These are phyloP conservation scores for Nitzschia sp. DNA, from an alignment of 108 stramenopile genomes.

Conservation along the genomic window DNA sequence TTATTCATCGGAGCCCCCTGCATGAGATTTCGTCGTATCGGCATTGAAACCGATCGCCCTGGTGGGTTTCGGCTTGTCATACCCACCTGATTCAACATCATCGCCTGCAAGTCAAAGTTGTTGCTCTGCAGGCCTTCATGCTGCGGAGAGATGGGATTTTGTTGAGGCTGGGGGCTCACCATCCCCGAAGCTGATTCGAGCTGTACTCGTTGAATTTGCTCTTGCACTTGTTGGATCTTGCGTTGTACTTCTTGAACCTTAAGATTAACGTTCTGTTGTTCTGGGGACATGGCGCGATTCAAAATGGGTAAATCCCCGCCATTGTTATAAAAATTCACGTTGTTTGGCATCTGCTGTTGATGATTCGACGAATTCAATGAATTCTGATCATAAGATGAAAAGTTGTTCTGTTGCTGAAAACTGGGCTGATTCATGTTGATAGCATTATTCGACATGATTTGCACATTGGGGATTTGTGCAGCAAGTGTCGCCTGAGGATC, in stretches of 20 bases:
- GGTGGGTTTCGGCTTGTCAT: slow-evolving; percentile 10
- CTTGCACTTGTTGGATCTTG: slow-evolving; percentile 23
- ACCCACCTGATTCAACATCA: slow-evolving; percentile 5
- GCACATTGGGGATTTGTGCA: background rate
- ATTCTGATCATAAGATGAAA: background rate
- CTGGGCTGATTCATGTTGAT: slow-evolving; percentile 3
- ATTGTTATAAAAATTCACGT: background rate
- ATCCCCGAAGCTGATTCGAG: background rate
- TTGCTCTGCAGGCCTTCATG: background rate
- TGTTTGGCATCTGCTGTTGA: background rate
- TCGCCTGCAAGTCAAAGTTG: background rate
- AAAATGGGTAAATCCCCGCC: background rate
- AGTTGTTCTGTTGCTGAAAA: slow-evolving; percentile 18
- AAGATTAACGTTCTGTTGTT: background rate
- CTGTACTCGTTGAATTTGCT: slow-evolving; percentile 27
- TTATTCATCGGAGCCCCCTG: slow-evolving; percentile 7
- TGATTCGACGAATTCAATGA: background rate
- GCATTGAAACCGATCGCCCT: slow-evolving; percentile 26
- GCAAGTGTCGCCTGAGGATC: background rate
- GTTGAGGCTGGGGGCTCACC: background rate
- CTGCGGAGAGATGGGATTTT: background rate
- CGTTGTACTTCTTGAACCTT: slow-evolving; percentile 24
- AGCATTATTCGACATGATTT: background rate
- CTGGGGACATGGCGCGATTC: background rate
- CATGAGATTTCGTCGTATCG: slow-evolving; percentile 20